Evolutionary conservation across 1,284 basidiomycete species (phyloP).

Genomic region (Anthracocystis setariae): DNA sequence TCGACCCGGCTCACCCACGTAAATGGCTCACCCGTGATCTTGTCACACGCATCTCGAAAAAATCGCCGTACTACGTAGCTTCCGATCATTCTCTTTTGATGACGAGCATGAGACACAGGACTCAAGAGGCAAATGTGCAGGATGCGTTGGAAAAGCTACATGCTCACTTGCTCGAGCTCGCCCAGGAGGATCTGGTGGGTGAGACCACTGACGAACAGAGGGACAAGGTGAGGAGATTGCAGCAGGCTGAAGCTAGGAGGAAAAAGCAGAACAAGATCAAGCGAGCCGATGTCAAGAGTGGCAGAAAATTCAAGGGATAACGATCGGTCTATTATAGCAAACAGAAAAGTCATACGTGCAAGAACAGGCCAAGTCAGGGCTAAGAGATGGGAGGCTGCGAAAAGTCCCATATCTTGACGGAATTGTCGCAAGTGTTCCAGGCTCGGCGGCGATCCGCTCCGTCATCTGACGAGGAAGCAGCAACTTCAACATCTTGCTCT

Average conservation of each 20-base stretch:
- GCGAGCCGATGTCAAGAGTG: constrained; percentile 44
- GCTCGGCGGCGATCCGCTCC: constrained; percentile 2
- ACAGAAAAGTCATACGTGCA: background rate
- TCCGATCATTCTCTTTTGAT: constrained; percentile 38
- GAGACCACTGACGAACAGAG: constrained; percentile 44
- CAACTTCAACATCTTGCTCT: background rate
- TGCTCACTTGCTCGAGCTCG: constrained; percentile 36
- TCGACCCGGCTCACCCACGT: constrained; percentile 29
- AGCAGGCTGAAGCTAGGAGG: constrained; percentile 37
- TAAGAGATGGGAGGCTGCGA: constrained; percentile 11
- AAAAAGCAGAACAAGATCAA: constrained; percentile 52
- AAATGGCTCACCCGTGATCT: constrained; percentile 43
- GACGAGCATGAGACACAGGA: constrained; percentile 36
- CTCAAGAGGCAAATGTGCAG: constrained; percentile 43
- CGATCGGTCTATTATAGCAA: background rate
- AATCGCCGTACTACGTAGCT: constrained; percentile 49
- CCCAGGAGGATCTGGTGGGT: constrained; percentile 31
- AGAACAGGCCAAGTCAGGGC: background rate
- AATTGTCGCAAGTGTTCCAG: constrained; percentile 34
- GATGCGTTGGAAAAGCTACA: constrained; percentile 50
- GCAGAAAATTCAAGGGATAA: constrained; percentile 44
- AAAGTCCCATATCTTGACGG: constrained; percentile 38
- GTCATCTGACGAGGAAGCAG: background rate
- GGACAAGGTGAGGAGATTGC: constrained; percentile 23
- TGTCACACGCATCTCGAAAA: constrained; percentile 32